These are phyloP conservation scores for Mycena chlorophos DNA, from an alignment of 768 basidiomycete species.

Conservation along the genomic window DNA sequence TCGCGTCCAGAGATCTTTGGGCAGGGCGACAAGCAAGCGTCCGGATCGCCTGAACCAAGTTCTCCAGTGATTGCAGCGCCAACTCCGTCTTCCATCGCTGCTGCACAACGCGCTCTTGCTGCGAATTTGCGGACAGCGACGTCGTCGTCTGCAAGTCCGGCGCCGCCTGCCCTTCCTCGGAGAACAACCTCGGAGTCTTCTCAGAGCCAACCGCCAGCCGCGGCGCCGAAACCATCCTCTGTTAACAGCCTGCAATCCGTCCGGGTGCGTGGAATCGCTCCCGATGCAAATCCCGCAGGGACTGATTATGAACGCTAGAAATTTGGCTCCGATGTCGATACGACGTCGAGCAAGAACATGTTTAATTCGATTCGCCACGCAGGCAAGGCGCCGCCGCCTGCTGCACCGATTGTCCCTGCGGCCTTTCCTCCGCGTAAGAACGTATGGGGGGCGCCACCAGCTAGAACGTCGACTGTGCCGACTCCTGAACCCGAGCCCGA, in stretches of 20 bases:
- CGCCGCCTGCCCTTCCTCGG: slow-evolving; percentile 27
- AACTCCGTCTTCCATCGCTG: slow-evolving; percentile 4
- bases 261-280: slow-evolving; percentile 25
- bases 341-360: slow-evolving; percentile 49
- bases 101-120: slow-evolving; percentile 16
- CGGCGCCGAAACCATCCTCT: slow-evolving; percentile 31
- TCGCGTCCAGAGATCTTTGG: slow-evolving; percentile 23
- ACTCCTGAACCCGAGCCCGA: slow-evolving; percentile 35
- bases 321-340: slow-evolving; percentile 58
- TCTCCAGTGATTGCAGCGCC: slow-evolving; percentile 2
- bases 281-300: background rate
- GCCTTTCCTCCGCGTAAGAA: slow-evolving; percentile 47
- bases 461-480: slow-evolving; percentile 27
- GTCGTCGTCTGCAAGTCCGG: slow-evolving; percentile 25
- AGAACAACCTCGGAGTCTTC: slow-evolving; percentile 14
- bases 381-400: slow-evolving; percentile 38
- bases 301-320: slow-evolving; percentile 41
- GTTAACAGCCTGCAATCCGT: slow-evolving; percentile 26
- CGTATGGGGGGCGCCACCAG: slow-evolving; percentile 54
- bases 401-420: slow-evolving; percentile 35
- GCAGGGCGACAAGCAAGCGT: background rate
- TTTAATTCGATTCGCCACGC: slow-evolving; percentile 48
- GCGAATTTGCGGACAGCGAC: slow-evolving; percentile 52
- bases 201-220: slow-evolving; percentile 25
- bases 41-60: slow-evolving; percentile 10